A percentile compares a stretch with the other conserved stretches of the same genome.
phyloP scores from a whole-genome alignment of 225 moss, liverwort and hornwort species.

The Climacium dendroides region DNA sequence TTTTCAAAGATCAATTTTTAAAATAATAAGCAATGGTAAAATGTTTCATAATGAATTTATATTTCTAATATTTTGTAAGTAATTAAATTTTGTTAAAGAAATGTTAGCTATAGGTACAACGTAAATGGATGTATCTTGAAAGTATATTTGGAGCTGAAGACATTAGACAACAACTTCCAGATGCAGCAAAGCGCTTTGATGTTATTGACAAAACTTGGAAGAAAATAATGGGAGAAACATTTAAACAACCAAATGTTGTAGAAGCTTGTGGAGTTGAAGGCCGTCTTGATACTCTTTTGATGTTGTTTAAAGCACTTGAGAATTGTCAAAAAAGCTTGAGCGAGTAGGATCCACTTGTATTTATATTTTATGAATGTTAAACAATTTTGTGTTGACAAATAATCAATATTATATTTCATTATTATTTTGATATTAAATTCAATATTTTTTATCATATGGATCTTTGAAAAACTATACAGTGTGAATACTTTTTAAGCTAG shows the following conservation, averaged over 20 bases:
- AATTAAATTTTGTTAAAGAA: background rate
- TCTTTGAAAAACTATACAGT: background rate
- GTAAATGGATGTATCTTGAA: conserved; percentile 88
- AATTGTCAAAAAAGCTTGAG: conserved; percentile 87
- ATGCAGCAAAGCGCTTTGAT: conserved; percentile 72
- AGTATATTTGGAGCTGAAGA: conserved; percentile 84
- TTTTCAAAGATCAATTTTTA: too few relatives aligned
- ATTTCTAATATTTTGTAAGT: too few relatives aligned
- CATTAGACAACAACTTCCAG: conserved; percentile 75
- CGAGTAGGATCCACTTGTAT: conserved; percentile 20
- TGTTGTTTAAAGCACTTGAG: conserved; percentile 68
- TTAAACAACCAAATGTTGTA: conserved; percentile 49
- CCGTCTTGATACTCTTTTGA: conserved; percentile 47
- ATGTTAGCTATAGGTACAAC: conserved; percentile 39
- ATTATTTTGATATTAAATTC: background rate
- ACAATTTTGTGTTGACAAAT: too few relatives aligned
- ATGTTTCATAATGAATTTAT: too few relatives aligned
- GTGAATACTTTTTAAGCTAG: too few relatives aligned
- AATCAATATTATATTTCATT: background rate
- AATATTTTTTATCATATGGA: background rate
- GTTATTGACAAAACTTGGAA: conserved; percentile 66
- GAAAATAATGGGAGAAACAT: conserved; percentile 71
- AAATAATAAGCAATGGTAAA: background rate
- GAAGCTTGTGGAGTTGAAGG: conserved; percentile 69
- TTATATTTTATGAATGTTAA: background rate